These are phyloP conservation scores for Penicillium nucicola DNA, from an alignment of 495 filamentous ascomycete species.

Conservation along the genomic window DNA sequence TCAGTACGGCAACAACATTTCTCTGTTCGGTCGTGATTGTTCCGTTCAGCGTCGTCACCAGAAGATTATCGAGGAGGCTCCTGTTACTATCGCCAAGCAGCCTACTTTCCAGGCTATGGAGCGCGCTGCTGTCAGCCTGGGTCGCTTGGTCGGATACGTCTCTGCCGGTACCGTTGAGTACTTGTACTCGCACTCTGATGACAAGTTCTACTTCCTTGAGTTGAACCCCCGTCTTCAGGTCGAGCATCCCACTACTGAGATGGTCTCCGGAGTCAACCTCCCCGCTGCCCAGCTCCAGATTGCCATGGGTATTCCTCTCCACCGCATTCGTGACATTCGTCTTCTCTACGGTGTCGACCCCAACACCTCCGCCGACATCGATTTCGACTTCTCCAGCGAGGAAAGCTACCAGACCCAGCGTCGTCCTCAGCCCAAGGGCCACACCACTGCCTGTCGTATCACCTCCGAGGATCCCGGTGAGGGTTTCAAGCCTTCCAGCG, in stretches of 20 bases:
- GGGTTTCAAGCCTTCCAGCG: slow-evolving; percentile 98
- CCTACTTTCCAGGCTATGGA: slow-evolving; percentile 94
- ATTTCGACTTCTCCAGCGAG: slow-evolving; percentile 91
- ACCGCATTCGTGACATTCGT: slow-evolving; percentile 93
- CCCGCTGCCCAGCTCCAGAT: slow-evolving; percentile 97
- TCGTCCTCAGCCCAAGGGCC: slow-evolving; percentile 87
- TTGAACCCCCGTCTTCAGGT: slow-evolving; percentile 98
- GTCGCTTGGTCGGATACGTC: slow-evolving; percentile 93
- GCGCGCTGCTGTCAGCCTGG: slow-evolving; percentile 90
- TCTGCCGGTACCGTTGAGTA: slow-evolving; percentile 99
- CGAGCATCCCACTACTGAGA: slow-evolving; percentile 98
- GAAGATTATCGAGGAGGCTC: slow-evolving; percentile 99
- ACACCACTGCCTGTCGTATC: slow-evolving; percentile 98
- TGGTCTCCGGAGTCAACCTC: slow-evolving; percentile 97
- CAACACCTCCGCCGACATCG: slow-evolving; percentile 78
- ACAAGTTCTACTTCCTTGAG: slow-evolving; percentile 99
- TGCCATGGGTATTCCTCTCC: slow-evolving; percentile 96
- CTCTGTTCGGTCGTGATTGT: slow-evolving; percentile 96
- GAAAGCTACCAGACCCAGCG: slow-evolving; percentile 83
- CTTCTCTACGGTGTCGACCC: slow-evolving; percentile 96
- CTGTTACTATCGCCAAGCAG: slow-evolving; percentile 89
- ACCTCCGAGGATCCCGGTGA: slow-evolving; percentile 98
- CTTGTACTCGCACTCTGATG: slow-evolving; percentile 95
- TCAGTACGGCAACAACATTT: slow-evolving; percentile 99
- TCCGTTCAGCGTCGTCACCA: slow-evolving; percentile 98